phyloP scores from a whole-genome alignment of 805 yeast species.

The Candida michaelii region DNA sequence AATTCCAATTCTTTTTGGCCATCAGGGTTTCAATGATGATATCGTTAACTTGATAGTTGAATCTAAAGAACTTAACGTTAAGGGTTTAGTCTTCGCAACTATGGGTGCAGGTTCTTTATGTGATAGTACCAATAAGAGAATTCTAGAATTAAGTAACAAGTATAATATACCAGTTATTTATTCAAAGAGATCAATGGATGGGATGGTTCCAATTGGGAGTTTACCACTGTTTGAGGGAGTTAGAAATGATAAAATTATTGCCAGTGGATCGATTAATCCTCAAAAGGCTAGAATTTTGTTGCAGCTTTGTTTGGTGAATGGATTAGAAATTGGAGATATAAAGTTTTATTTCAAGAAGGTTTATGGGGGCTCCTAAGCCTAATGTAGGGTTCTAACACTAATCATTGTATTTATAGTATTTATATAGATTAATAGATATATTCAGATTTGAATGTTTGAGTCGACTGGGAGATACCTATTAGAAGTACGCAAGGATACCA shows the following conservation, averaged over 20 bases:
- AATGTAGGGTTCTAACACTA: too few relatives aligned
- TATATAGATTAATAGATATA: constrained; percentile 1
- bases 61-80: constrained; percentile 33
- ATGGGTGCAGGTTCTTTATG: constrained; percentile 72
- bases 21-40: constrained; percentile 56
- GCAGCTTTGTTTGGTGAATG: constrained; percentile 52
- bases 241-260: constrained; percentile 43
- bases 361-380: constrained; percentile 45
- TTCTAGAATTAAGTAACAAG: constrained; percentile 36
- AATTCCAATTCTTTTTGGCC: constrained; percentile 59
- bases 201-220: constrained; percentile 61
- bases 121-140: constrained; percentile 46
- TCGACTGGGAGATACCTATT: too few relatives aligned
- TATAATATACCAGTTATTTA: constrained; percentile 54
- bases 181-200: constrained; percentile 69
- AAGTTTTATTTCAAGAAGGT: constrained; percentile 49
- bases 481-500: too few relatives aligned
- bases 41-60: constrained; percentile 48
- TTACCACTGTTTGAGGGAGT: constrained; percentile 27
- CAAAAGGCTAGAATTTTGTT: constrained; percentile 60
- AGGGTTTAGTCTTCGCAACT: constrained; percentile 64
- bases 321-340: constrained; percentile 39
- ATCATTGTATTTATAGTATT: not conserved
- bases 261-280: constrained; percentile 67
- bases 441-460: too few relatives aligned